These are phyloP conservation scores for Aspergillus bridgeri DNA, from an alignment of 495 filamentous ascomycete genomes.

Conservation along the genomic window DNA sequence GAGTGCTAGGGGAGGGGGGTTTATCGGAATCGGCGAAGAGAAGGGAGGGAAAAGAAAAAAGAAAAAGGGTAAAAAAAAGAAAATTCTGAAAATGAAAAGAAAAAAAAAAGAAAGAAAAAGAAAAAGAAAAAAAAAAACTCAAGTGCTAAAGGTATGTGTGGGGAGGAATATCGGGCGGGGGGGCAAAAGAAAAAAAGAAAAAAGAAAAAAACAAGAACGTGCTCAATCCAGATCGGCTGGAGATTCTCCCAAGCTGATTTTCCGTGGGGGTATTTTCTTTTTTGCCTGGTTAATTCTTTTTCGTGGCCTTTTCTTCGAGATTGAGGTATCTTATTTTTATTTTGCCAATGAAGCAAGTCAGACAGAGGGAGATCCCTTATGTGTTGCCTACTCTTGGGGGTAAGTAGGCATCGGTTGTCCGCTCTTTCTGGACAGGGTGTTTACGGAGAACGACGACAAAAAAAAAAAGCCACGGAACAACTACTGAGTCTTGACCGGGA, in stretches of 20 bases:
- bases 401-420: not conserved
- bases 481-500: not conserved
- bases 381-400: not conserved
- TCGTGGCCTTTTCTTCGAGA: not conserved
- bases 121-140: slow-evolving; percentile 15
- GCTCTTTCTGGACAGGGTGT: not conserved
- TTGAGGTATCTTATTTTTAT: slow-evolving; percentile 7
- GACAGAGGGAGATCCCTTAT: not conserved
- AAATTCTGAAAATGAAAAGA: slow-evolving; percentile 15
- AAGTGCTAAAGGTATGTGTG: not conserved
- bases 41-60: slow-evolving; percentile 17
- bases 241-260: slow-evolving; percentile 17
- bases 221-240: slow-evolving; percentile 25
- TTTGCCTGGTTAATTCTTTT: not conserved
- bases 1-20: slow-evolving; percentile 27
- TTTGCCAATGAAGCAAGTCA: not conserved
- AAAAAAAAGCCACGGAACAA: slow-evolving; percentile 10
- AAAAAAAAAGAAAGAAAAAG: slow-evolving; percentile 16
- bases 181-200: slow-evolving; percentile 14
- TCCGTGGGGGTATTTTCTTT: slow-evolving; percentile 13
- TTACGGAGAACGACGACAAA: slow-evolving; percentile 1
- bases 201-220: slow-evolving; percentile 26
- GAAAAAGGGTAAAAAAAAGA: slow-evolving; percentile 20
- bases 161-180: slow-evolving; percentile 6
- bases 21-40: slow-evolving; percentile 32